Conservation (phyloP, 768 basidiomycete species). For the Botryobasidium botryosum region DNA sequence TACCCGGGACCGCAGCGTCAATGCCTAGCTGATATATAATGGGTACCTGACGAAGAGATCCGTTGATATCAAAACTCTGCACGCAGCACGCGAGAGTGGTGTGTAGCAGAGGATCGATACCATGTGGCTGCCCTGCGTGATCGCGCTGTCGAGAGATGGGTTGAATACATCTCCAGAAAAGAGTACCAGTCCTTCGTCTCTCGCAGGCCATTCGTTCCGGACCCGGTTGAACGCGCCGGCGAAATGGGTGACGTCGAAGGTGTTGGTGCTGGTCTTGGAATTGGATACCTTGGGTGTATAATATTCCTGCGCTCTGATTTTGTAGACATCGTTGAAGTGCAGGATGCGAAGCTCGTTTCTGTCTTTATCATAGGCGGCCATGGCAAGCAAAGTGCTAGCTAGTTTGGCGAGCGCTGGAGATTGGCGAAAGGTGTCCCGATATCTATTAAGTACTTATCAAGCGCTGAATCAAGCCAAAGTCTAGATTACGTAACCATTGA, state of each 20-base stretch:
- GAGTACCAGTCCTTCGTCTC: slow-evolving; percentile 51
- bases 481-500: too few relatives aligned
- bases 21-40: slow-evolving; percentile 62
- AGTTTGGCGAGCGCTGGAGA: too few relatives aligned
- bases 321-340: slow-evolving; percentile 42
- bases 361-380: too few relatives aligned
- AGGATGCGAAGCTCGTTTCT: too few relatives aligned
- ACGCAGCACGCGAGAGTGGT: neutral
- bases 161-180: slow-evolving; percentile 87
- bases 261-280: slow-evolving; percentile 36
- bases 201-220: slow-evolving; percentile 36
- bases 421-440: too few relatives aligned
- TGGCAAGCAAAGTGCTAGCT: too few relatives aligned
- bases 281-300: too few relatives aligned
- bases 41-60: neutral
- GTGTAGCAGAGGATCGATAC: too few relatives aligned
- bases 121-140: slow-evolving; percentile 51
- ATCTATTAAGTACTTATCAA: too few relatives aligned
- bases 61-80: too few relatives aligned
- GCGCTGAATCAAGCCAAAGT: too few relatives aligned
- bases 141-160: slow-evolving; percentile 70
- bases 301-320: slow-evolving; percentile 61
- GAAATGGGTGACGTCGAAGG: slow-evolving; percentile 81
- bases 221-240: slow-evolving; percentile 49
- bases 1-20: slow-evolving; percentile 58